These are phyloP conservation scores for Phoma sp. DNA, from an alignment of 2,329 filamentous ascomycete species.

Conservation along the genomic window DNA sequence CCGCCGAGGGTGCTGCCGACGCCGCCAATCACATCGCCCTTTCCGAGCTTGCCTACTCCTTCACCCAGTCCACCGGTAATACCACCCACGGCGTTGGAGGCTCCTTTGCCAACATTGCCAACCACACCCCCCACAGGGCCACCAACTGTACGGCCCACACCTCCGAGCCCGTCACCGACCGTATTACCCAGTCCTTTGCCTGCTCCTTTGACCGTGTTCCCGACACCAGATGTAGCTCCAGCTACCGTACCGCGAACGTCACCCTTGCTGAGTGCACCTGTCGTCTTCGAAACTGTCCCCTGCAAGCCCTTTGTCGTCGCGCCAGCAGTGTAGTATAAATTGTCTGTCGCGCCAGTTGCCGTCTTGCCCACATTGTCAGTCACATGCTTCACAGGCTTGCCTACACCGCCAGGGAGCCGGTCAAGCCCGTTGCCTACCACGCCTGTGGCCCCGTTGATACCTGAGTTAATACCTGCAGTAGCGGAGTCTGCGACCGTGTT, in stretches of 20 bases:
- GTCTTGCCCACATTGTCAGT: slow-evolving; percentile 52
- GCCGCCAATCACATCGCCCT: slow-evolving; percentile 53
- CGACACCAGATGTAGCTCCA: slow-evolving; percentile 46
- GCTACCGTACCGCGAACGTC: slow-evolving; percentile 49
- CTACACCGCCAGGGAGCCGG: slow-evolving; percentile 41
- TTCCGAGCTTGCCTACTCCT: slow-evolving; percentile 53
- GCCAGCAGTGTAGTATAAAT: slow-evolving; percentile 50
- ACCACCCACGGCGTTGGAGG: slow-evolving; percentile 49
- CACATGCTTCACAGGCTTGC: slow-evolving; percentile 49
- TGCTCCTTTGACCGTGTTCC: slow-evolving; percentile 45
- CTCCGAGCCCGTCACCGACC: slow-evolving; percentile 48
- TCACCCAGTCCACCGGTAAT: slow-evolving; percentile 52
- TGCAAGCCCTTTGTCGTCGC: slow-evolving; percentile 51
- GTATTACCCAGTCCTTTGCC: slow-evolving; percentile 45
- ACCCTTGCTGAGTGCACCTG: slow-evolving; percentile 50
- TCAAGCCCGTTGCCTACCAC: slow-evolving; percentile 47
- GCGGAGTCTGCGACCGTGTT: slow-evolving; percentile 48
- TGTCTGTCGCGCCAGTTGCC: slow-evolving; percentile 47
- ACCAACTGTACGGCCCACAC: slow-evolving; percentile 45
- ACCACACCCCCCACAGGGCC: slow-evolving; percentile 51
- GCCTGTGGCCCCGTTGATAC: slow-evolving; percentile 47
- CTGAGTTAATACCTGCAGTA: slow-evolving; percentile 44
- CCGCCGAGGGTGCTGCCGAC: slow-evolving; percentile 51
- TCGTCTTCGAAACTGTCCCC: slow-evolving; percentile 53
- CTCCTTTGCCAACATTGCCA: slow-evolving; percentile 51